Percentiles rank a stretch among this genome's conserved stretches.
These are phyloP conservation scores for Omphalea diandra DNA, from an alignment of 441 rosid genomes.

Conservation along the genomic window DNA sequence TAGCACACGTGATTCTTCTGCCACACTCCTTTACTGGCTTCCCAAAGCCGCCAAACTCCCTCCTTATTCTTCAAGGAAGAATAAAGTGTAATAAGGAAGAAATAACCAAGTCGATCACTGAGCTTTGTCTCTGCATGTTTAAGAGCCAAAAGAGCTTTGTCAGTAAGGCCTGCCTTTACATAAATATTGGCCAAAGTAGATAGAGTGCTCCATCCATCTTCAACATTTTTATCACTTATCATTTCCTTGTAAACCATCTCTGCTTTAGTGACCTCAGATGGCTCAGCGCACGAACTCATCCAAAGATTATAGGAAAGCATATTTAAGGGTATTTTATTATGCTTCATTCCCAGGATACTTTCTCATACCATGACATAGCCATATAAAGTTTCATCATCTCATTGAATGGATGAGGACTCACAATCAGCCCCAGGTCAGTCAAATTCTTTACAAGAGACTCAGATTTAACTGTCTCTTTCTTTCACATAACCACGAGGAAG, in stretches of 20 bases:
- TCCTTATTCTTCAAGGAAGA: conserved; percentile 41
- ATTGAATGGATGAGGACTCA: conserved; percentile 47
- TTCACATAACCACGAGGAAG: conserved; percentile 54
- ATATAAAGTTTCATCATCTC: conserved; percentile 74
- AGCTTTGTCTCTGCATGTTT: conserved; percentile 48
- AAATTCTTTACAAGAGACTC: conserved; percentile 51
- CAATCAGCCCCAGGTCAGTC: conserved; percentile 45
- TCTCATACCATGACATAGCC: conserved; percentile 35
- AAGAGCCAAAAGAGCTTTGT: conserved; percentile 43
- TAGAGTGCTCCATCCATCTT: conserved; percentile 61
- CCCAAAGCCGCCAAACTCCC: conserved; percentile 58
- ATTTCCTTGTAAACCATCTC: conserved; percentile 53
- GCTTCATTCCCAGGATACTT: conserved; percentile 55
- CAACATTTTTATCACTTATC: conserved; percentile 41
- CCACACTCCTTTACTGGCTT: conserved; percentile 43
- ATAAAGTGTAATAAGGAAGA: conserved; percentile 53
- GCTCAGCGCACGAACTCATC: conserved; percentile 50
- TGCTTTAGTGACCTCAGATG: conserved; percentile 29
- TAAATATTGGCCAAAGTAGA: conserved; percentile 52
- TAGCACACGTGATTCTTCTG: conserved; percentile 52
- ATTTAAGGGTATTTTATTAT: conserved; percentile 48
- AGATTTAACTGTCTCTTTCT: conserved; percentile 41
- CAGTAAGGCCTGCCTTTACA: conserved; percentile 38
- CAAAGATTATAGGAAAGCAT: conserved; percentile 64
- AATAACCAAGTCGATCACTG: conserved; percentile 43